Base-by-base conservation (phyloP, 2,329 filamentous ascomycete genomes). In the Aspergillus sp. region DNA sequence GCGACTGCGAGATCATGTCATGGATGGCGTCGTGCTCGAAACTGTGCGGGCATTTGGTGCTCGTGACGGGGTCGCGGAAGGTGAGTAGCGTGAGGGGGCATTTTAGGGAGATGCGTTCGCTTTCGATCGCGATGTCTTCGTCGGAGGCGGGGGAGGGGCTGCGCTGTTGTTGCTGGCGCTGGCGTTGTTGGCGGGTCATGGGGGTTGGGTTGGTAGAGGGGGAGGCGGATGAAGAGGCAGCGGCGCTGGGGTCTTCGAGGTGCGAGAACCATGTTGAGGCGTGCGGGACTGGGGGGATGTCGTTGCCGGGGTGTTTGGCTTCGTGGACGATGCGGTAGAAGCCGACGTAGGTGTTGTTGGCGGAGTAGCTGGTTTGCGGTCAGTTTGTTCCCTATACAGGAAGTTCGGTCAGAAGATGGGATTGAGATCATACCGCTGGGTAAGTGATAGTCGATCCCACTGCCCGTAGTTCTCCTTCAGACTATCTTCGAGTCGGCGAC, bases 261-360 rank as follows among this genome's bases (percentile, higher is more conserved):
- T 81, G 79, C 4, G 76, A 69, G 69, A 90, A 90, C 88, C 88
- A 90, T 11, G 84, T 84, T 12, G 81, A 82, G 10, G 83, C 73
- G 54, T 84, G 80, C 0, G 86, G 83, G 16, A 87, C 69, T 0
- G 81, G 79, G 3, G 82, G 81, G 1, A 81, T 80, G 3, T 82
- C 77, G 54, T 84, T 78, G n/a, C 80, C 80, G 1, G 78, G 79
- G 63, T 85, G 77, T 52, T 81, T 81, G 29, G 86, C 82, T 64
- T 88, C 85, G 70, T 89, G 86, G 3, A 88, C 78, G n/a, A 84
- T 74, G 9, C 79, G 76, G 69, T 86, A 85, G 78, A 89, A 90
- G 22, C 79, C 78, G 52, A 80, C 77, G 72, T 90, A 90, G 54
- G 81, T 77, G 64, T 87, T 85, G 67, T 89, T 80, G 9, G 78